Percentiles rank a stretch among this genome's conserved stretches.
Conservation (phyloP, 2,329 filamentous ascomycete species). For the Fusarium sp. region DNA sequence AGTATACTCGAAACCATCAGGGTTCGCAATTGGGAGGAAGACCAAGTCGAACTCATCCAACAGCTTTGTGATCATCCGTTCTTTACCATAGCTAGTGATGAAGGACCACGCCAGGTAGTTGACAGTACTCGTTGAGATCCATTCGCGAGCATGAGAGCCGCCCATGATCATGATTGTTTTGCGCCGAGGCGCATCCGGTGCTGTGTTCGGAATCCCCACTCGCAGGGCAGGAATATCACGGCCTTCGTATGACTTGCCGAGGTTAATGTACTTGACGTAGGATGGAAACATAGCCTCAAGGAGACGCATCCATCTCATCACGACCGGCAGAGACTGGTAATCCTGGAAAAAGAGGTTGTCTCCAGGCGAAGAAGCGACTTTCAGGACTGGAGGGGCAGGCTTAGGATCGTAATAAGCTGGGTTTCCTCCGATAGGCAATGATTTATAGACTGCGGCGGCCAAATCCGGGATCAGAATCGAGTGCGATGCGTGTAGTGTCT, state of each 20-base stretch:
- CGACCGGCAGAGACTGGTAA: slow-evolving; percentile 86
- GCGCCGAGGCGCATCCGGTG: slow-evolving; percentile 59
- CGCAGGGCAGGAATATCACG: slow-evolving; percentile 85
- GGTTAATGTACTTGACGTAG: slow-evolving; percentile 75
- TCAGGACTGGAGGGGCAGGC: slow-evolving; percentile 44
- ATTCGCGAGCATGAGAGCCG: slow-evolving; percentile 93
- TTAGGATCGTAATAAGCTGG: slow-evolving; percentile 32
- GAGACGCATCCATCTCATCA: slow-evolving; percentile 90
- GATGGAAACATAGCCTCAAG: slow-evolving; percentile 90
- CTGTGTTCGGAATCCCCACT: slow-evolving; percentile 67
- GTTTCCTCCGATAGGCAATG: slow-evolving; percentile 40
- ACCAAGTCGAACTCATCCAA: slow-evolving; percentile 88
- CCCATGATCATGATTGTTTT: slow-evolving; percentile 85
- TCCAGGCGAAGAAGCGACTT: slow-evolving; percentile 48
- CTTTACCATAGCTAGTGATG: slow-evolving; percentile 82
- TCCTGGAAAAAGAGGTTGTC: slow-evolving; percentile 89
- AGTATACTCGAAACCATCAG: slow-evolving; percentile 93
- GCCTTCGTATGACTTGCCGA: slow-evolving; percentile 89
- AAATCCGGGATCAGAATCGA: slow-evolving; percentile 83
- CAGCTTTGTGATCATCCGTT: slow-evolving; percentile 75
- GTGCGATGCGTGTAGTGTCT: slow-evolving; percentile 76
- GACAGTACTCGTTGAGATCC: slow-evolving; percentile 92
- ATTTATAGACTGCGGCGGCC: slow-evolving; percentile 76
- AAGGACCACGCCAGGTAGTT: slow-evolving; percentile 91
- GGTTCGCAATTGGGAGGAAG: slow-evolving; percentile 88